Base-by-base conservation (phyloP, 2,329 filamentous ascomycete genomes). In the Clarireedia monteithiana region DNA sequence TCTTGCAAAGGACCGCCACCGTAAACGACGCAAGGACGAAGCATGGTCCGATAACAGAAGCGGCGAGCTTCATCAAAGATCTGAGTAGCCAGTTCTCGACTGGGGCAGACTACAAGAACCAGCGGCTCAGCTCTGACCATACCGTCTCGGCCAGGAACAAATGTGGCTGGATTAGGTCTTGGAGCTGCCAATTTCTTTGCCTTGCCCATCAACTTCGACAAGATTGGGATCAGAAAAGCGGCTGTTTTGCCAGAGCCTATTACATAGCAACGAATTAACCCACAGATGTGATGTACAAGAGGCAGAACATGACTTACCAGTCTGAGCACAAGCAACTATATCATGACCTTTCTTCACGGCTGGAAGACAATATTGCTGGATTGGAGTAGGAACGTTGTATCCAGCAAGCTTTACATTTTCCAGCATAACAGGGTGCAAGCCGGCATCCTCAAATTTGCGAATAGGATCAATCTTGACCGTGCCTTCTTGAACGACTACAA, bases 231-330 rank as follows among this genome's bases (percentile, higher is more conserved):
- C 4, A 99, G 73, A 67, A 94, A 99, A 0, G 94, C 91, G 0
- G 88, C 92, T 0, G 94, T 99, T 77, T 99, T 99, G 52, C 94
- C 94, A 26, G 92, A 97, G 20, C 94, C 92, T 96, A 66, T 30
- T 23, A 15, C 4, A n/a, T 5, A 20, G 27, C 10, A 17, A 15
- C 14, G 5, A 23, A 17, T 15, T 10, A 17, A 42, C 9, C 52
- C 30, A 50, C 34, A 23, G 50, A 47, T 4, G 12, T 12, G 4
- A 23, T 42, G 6, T 17, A 10, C 12, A 20, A 10, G 17, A 26
- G 26, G 2, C 30, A 6, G 44, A 9, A 10, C 23, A 34, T 5
- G 20, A 73, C 81, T 71, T 75, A 95, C 92, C 92, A 48, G 94
- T 99, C 73, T 97, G 92, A 7, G 94, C 91, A 65, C 94, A 83